Evolutionary conservation across 345 rosid genomes (phyloP), one percentile per base, ranked within the genome.

Genomic region (Euphorbia lathyris): DNA sequence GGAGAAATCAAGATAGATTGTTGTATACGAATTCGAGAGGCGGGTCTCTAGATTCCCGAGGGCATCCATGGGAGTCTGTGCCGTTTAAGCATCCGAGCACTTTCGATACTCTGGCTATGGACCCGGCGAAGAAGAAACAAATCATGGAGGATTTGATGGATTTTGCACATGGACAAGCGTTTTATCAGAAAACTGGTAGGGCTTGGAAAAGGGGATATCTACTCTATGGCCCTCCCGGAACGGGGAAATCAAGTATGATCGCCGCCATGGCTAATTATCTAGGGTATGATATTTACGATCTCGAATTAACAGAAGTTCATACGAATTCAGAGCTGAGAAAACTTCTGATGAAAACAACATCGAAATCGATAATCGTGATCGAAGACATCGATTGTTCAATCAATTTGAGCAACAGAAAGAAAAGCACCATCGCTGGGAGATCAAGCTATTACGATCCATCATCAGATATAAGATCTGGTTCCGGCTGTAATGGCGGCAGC

Each of bases 41-140:
- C 5, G 98, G 96, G 27, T 91, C 96, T 25, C 42, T 91, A 57
- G 98, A 91, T 63, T 84, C 97, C 0, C 83, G 97, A 67, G 98
- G 97, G 5, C 89, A 91, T 80, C 99, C 99, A 0, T 95, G 99
- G 98, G 98, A 91, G 22, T 91, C 97, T 0, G 98, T 94, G 2
- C 89, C 97, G 7, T 94, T 94, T 58, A 94, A 94, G 84, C 97
- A 94, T 64, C 97, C 97, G 0, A 91, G 97, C 70, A 94, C 98
- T 23, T 94, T 94, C 45, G 92, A 91, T 0, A 94, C 98, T 20
- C 60, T 94, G 26, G 98, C 97, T 0, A 91, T 94, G 92, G 93
- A 91, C 69, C 97, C 97, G 4, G 67, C 50, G 0, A 83, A 65
- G 83, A 94, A 91, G 75, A 50, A 9, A 26, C 80, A 78, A 67